phyloP scores from a whole-genome alignment of 1,284 basidiomycete species.

The Microbotryomycetes sp. region DNA sequence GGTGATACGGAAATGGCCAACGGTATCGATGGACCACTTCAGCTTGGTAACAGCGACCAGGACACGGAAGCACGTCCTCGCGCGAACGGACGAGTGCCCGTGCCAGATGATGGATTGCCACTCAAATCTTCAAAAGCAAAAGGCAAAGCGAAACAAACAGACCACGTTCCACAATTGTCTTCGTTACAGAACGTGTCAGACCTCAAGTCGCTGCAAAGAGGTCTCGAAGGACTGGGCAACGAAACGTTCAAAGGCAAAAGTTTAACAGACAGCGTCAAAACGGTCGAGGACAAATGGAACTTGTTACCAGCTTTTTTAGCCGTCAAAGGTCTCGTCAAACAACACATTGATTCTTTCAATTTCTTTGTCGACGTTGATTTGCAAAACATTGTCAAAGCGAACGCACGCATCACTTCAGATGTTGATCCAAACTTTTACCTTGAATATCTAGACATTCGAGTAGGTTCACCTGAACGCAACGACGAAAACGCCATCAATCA shows the following conservation, averaged over 20 bases:
- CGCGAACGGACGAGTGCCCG: background rate
- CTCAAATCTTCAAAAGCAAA: background rate
- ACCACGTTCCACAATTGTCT: constrained; percentile 1
- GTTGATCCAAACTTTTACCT: constrained; percentile 97
- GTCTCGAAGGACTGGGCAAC: constrained; percentile 39
- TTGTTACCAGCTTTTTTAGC: constrained; percentile 89
- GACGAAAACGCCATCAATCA: constrained; percentile 75
- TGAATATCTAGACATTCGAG: constrained; percentile 91
- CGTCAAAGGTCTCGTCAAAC: constrained; percentile 97
- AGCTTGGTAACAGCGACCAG: background rate
- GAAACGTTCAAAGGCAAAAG: constrained; percentile 41
- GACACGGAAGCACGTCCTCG: too few species aligned
- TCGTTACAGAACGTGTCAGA: constrained; percentile 29
- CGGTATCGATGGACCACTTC: background rate
- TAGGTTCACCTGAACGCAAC: constrained; percentile 82
- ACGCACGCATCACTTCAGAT: constrained; percentile 88
- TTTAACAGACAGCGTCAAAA: constrained; percentile 49
- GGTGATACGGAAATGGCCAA: constrained; percentile 22
- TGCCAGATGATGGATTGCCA: background rate
- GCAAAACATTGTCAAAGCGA: constrained; percentile 91
- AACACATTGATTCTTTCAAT: constrained; percentile 99
- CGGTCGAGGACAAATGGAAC: constrained; percentile 83
- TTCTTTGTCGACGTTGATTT: constrained; percentile 97
- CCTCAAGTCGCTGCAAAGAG: constrained; percentile 10
- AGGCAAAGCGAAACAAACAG: background rate